Percentiles rank a stretch among this genome's conserved stretches.
phyloP scores from a whole-genome alignment of 1,284 basidiomycete species.

The Anthracocystis panici-leucophaei region DNA sequence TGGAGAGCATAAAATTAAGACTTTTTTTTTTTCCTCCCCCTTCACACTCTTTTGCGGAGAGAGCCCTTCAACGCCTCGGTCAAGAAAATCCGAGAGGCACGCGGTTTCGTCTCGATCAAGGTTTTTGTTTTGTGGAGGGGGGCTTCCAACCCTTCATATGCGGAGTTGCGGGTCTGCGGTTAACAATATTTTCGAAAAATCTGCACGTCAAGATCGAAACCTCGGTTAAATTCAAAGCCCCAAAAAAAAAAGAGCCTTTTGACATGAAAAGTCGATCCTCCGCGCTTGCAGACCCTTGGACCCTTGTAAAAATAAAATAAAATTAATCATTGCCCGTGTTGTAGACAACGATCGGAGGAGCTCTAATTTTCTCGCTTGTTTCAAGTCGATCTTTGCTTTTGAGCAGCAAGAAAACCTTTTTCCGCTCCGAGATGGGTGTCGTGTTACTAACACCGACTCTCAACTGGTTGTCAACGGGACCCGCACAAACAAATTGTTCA shows the following conservation, averaged over 20 bases:
- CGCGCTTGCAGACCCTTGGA: conserved; percentile 5
- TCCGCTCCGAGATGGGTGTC: conserved; percentile 1
- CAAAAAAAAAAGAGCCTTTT: background rate
- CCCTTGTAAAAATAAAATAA: background rate
- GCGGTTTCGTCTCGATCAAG: background rate
- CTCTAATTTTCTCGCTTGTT: conserved; percentile 17
- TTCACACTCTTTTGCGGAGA: too few species aligned
- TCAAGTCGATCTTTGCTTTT: background rate
- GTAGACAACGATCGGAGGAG: conserved; percentile 36
- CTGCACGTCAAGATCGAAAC: conserved; percentile 44
- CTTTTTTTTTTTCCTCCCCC: too few species aligned
- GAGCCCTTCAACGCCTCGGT: too few species aligned
- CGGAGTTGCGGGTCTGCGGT: conserved; percentile 31
- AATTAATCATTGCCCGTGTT: background rate
- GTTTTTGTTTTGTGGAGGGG: too few species aligned
- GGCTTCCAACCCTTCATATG: background rate
- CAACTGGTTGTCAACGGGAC: too few species aligned
- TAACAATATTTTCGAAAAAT: background rate
- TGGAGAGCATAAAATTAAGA: too few species aligned
- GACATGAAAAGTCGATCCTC: background rate
- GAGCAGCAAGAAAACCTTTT: background rate
- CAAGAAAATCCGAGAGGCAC: background rate
- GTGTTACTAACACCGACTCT: too few species aligned
- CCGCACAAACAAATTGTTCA: too few species aligned
- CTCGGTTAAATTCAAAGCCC: conserved; percentile 17